phyloP scores from a whole-genome alignment of 73 alveolate species.

The Symbiodinium pilosum region DNA sequence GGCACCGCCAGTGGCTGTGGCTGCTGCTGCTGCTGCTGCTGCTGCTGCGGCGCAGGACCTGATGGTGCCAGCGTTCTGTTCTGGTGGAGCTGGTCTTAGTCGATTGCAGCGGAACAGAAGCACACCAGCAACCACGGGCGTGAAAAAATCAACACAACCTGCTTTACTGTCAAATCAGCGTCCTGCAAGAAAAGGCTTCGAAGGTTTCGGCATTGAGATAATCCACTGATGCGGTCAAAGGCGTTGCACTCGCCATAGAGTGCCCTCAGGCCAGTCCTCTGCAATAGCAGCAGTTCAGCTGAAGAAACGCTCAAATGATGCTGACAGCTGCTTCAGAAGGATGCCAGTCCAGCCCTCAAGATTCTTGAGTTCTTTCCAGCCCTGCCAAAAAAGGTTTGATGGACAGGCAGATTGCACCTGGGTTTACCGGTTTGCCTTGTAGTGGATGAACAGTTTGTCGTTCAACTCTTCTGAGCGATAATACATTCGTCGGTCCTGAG shows the following conservation, averaged over 20 bases:
- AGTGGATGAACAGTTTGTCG: slow-evolving; percentile 98
- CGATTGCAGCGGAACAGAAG: no score
- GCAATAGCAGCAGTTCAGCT: background rate
- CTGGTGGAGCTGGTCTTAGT: no score
- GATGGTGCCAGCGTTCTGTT: no score
- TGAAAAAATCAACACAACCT: no score
- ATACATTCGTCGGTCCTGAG: slow-evolving; percentile 96
- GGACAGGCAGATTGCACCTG: background rate
- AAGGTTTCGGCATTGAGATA: slow-evolving; percentile 97
- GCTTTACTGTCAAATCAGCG: no score
- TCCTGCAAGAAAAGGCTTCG: slow-evolving; percentile 98
- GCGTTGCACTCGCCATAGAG: slow-evolving; percentile 88
- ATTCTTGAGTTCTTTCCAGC: slow-evolving; percentile 82
- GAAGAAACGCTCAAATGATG: background rate
- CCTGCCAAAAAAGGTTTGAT: slow-evolving; percentile 32
- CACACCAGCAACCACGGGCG: no score
- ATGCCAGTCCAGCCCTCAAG: slow-evolving; percentile 73
- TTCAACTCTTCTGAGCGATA: slow-evolving; percentile 98
- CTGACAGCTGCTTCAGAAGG: background rate
- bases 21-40: no score
- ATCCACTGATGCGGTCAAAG: slow-evolving; percentile 97
- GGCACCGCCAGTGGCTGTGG: no score
- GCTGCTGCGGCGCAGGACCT: no score
- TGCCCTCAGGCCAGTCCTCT: slow-evolving; percentile 75
- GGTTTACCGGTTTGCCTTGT: slow-evolving; percentile 89